phyloP scores from a whole-genome alignment of 306 rosid genomes.

The Gillenia trifoliata region DNA sequence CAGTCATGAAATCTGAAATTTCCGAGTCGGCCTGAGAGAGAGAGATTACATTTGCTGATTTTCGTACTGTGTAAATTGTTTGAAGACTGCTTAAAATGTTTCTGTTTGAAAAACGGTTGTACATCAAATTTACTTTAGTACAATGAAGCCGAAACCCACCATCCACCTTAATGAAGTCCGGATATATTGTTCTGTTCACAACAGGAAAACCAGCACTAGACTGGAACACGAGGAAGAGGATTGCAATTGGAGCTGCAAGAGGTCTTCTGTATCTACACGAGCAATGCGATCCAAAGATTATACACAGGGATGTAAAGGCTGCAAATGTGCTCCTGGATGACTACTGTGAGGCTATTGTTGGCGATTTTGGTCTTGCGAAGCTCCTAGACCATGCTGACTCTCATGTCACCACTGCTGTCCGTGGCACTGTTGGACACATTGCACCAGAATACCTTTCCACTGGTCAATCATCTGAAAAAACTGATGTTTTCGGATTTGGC shows the following conservation, averaged over 20 bases:
- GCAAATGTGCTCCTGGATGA: conserved; percentile 96
- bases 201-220: conserved; percentile 88
- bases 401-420: conserved; percentile 97
- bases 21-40: background rate
- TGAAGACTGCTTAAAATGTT: background rate
- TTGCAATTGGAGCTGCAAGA: conserved; percentile 96
- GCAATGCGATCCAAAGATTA: conserved; percentile 97
- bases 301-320: conserved; percentile 96
- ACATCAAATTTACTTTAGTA: background rate
- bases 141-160: background rate
- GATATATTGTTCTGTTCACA: conserved; percentile 4
- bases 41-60: background rate
- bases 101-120: background rate
- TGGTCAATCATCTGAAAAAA: conserved; percentile 97
- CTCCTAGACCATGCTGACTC: conserved; percentile 95
- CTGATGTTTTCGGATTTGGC: conserved; percentile 94
- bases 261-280: conserved; percentile 92
- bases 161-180: background rate
- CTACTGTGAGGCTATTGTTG: conserved; percentile 76
- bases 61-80: background rate
- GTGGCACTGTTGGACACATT: conserved; percentile 97
- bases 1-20: background rate
- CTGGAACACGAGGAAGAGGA: conserved; percentile 91
- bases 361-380: conserved; percentile 98
- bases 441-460: conserved; percentile 99